phyloP scores from a whole-genome alignment of 2,329 filamentous ascomycete species.

The Calonectria hawksworthii region DNA sequence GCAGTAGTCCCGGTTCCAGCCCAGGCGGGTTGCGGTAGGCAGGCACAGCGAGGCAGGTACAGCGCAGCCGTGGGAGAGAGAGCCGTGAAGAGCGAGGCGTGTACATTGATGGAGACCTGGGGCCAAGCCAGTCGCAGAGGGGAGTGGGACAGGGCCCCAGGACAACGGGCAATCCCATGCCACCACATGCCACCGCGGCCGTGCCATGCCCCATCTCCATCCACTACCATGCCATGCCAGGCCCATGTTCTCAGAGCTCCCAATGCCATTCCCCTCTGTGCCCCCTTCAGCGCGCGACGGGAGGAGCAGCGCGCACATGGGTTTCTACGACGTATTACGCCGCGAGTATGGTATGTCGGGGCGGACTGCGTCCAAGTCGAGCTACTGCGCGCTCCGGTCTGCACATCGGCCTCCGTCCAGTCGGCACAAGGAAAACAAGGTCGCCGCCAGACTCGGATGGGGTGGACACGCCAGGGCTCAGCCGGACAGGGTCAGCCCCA shows the following conservation, averaged over 20 bases:
- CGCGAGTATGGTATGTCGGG: constrained; percentile 7
- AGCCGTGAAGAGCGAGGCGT: constrained; percentile 2
- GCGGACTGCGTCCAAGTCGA: constrained; percentile 3
- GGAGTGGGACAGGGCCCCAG: constrained; percentile 8
- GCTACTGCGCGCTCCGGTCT: neutral
- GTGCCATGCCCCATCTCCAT: constrained; percentile 19
- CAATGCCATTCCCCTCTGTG: constrained; percentile 16
- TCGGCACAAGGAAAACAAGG: neutral
- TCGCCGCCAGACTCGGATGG: constrained; percentile 3
- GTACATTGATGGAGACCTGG: neutral
- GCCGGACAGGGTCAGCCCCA: constrained; percentile 33
- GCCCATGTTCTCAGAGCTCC: constrained; percentile 14
- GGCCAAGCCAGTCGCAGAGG: neutral
- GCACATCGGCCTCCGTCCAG: neutral
- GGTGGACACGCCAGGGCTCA: constrained; percentile 31
- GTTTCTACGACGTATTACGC: neutral
- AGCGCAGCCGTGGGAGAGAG: neutral
- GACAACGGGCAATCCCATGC: constrained; percentile 30
- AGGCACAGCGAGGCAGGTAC: neutral
- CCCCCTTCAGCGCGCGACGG: neutral
- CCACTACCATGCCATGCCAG: constrained; percentile 25
- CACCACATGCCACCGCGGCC: constrained; percentile 30
- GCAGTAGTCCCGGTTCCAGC: neutral
- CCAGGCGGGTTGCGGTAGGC: neutral
- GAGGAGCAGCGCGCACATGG: neutral